phyloP scores from a whole-genome alignment of 2,329 filamentous ascomycete species.

The Simplicillium sp. region DNA sequence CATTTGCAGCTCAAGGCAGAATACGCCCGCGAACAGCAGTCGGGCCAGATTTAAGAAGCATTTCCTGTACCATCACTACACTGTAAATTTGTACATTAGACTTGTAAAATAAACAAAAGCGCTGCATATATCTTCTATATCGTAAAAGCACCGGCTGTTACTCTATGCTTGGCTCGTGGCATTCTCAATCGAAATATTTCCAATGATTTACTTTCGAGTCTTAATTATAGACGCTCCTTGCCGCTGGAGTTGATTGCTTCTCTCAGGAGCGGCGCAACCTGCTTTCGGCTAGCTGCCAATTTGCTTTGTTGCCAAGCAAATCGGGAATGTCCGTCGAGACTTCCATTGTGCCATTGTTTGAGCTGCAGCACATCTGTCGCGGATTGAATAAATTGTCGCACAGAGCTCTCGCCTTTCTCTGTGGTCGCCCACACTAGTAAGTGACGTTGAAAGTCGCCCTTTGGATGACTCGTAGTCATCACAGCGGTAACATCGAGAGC shows the following conservation, averaged over 20 bases:
- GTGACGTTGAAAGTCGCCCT: conserved; percentile 52
- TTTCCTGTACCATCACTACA: background rate
- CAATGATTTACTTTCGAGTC: no score
- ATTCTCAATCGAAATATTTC: no score
- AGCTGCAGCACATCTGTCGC: conserved; percentile 43
- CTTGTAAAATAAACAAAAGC: background rate
- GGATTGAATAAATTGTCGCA: conserved; percentile 41
- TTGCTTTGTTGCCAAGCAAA: conserved; percentile 59
- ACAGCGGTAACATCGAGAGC: conserved; percentile 53
- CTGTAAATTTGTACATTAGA: background rate
- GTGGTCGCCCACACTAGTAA: conserved; percentile 57
- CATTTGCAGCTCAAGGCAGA: conserved; percentile 3
- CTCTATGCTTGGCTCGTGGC: no score
- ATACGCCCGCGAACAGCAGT: conserved; percentile 1
- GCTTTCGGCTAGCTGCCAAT: conserved; percentile 54
- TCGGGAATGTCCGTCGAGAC: conserved; percentile 39
- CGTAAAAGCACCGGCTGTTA: no score
- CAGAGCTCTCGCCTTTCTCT: conserved; percentile 36
- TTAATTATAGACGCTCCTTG: background rate
- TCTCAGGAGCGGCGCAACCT: conserved; percentile 58
- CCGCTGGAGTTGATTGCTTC: conserved; percentile 34
- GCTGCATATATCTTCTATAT: no score
- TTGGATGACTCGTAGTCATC: conserved; percentile 56
- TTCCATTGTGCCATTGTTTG: conserved; percentile 39
- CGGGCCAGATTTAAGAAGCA: background rate